Evolutionary conservation across 2,329 filamentous ascomycete genomes (phyloP).

Genomic region (Beauveria sp.): DNA sequence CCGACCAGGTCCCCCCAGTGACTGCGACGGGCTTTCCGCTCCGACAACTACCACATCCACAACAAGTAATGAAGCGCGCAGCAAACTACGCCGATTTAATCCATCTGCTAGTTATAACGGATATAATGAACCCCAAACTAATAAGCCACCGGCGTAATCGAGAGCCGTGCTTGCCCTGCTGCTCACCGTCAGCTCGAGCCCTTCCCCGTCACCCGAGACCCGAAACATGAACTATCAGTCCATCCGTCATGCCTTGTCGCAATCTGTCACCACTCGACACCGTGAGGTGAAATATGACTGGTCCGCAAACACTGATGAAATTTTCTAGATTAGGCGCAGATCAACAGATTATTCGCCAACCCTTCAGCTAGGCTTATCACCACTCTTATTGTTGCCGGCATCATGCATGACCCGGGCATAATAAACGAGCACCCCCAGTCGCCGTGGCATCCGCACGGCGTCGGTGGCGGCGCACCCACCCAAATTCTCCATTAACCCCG

Average conservation of each 20-base stretch:
- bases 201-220: background rate
- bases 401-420: no score
- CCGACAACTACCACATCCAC: background rate
- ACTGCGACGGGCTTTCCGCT: background rate
- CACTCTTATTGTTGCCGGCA: no score
- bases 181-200: no score
- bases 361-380: no score
- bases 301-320: background rate
- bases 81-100: background rate
- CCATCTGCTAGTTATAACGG: background rate
- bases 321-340: no score
- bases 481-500: no score
- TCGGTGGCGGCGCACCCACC: no score
- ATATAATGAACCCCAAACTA: background rate
- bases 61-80: background rate
- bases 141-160: background rate
- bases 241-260: no score
- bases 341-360: no score
- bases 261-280: background rate
- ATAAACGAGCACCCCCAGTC: no score
- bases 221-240: background rate
- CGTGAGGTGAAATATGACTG: background rate
- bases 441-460: no score
- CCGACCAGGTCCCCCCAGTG: background rate
- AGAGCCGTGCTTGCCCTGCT: background rate